Evolutionary conservation across 2,329 filamentous ascomycete species (phyloP).

Genomic region (Bipolaris gigantea): DNA sequence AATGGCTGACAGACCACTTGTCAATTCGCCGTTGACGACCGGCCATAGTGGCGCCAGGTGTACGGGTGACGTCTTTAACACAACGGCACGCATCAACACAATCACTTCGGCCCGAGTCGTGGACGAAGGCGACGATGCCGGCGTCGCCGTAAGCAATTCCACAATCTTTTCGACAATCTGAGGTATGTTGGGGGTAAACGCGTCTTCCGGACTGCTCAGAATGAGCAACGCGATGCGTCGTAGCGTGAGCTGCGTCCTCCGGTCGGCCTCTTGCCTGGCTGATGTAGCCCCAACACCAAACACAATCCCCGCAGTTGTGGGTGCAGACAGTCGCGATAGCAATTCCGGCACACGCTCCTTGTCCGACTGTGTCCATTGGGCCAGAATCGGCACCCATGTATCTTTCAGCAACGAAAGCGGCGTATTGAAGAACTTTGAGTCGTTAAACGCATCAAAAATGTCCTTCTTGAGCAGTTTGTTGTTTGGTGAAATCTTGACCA

Average conservation of each 20-base stretch:
- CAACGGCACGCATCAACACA: constrained; percentile 80
- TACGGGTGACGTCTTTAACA: constrained; percentile 75
- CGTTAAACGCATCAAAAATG: constrained; percentile 87
- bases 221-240: constrained; percentile 79
- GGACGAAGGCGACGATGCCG: constrained; percentile 88
- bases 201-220: constrained; percentile 74
- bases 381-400: constrained; percentile 81
- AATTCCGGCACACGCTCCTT: constrained; percentile 87
- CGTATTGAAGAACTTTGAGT: constrained; percentile 80
- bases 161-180: constrained; percentile 79
- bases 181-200: constrained; percentile 75
- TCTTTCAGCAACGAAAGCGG: constrained; percentile 65
- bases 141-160: constrained; percentile 80
- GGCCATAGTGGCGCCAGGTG: constrained; percentile 89
- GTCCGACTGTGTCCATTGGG: constrained; percentile 81
- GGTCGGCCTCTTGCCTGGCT: constrained; percentile 90
- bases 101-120: constrained; percentile 86
- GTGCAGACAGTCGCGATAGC: constrained; percentile 74
- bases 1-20: constrained; percentile 75
- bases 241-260: constrained; percentile 86
- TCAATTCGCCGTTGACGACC: constrained; percentile 81
- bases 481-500: constrained; percentile 75
- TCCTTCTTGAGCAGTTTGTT: constrained; percentile 95
- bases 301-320: constrained; percentile 92
- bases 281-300: constrained; percentile 97